phyloP scores from a whole-genome alignment of 2,329 filamentous ascomycete species.

The Ophioceras dolichostomum region DNA sequence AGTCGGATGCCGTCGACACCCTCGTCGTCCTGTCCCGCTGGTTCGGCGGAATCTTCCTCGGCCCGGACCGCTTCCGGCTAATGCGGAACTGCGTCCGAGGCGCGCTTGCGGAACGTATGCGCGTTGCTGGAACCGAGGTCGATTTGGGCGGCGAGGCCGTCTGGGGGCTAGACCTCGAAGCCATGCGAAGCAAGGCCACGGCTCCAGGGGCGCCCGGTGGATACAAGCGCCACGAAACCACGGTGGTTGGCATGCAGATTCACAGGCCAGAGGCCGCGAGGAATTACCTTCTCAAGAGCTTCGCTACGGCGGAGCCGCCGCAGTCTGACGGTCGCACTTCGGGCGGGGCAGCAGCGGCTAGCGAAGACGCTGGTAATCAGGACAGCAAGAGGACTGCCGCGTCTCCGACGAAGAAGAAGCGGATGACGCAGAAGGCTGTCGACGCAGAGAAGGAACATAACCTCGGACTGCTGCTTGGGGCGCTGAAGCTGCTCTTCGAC shows the following conservation, averaged over 20 bases:
- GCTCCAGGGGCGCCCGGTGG: constrained; percentile 12
- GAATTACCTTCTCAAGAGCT: constrained; percentile 45
- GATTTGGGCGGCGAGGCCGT: constrained; percentile 38
- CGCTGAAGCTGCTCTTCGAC: constrained; percentile 57
- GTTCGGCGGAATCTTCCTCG: constrained; percentile 50
- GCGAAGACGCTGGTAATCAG: constrained; percentile 2
- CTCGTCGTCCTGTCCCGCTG: constrained; percentile 48
- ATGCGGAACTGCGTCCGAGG: constrained; percentile 46
- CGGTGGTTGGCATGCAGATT: constrained; percentile 50
- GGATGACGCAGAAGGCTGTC: constrained; percentile 32
- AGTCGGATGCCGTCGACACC: constrained; percentile 35
- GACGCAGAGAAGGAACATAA: constrained; percentile 56
- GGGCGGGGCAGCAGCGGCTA: not conserved
- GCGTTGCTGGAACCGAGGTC: constrained; percentile 27
- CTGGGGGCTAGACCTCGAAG: constrained; percentile 47
- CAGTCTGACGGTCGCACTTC: constrained; percentile 5
- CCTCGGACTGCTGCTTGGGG: constrained; percentile 55
- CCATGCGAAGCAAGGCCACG: constrained; percentile 25
- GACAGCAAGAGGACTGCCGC: constrained; percentile 8
- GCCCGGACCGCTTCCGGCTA: constrained; percentile 48
- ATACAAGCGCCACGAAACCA: constrained; percentile 14
- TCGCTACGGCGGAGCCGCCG: constrained; percentile 32
- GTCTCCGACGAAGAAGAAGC: constrained; percentile 37
- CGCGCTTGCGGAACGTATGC: constrained; percentile 37
- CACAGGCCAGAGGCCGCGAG: constrained; percentile 60